Evolutionary conservation across 169 alveolate genomes (phyloP).

Genomic region (Plasmodium inui): DNA sequence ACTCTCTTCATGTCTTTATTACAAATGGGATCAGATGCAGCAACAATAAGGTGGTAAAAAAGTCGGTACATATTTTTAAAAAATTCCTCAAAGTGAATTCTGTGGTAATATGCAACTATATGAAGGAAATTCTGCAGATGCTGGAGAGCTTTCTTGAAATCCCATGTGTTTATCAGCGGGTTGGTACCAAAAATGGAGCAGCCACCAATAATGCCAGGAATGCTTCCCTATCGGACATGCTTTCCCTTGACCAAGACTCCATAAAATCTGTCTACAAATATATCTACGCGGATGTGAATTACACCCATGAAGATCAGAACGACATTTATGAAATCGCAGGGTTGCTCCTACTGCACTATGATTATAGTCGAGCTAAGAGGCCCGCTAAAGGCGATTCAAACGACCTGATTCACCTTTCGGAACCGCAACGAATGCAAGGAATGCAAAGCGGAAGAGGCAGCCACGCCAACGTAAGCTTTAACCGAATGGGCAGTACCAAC

Average conservation of each 20-base stretch:
- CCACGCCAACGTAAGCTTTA: not conserved
- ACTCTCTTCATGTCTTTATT: constrained; percentile 45
- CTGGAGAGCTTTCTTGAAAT: constrained; percentile 46
- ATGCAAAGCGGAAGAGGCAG: not conserved
- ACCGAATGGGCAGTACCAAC: not conserved
- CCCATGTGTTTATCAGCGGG: constrained; percentile 35
- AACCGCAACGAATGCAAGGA: not conserved
- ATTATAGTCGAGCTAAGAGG: constrained; percentile 13
- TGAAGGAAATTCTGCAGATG: constrained; percentile 65
- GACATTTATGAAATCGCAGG: constrained; percentile 64
- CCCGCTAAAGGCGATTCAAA: not conserved
- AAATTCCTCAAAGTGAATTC: constrained; percentile 51
- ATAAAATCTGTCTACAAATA: constrained; percentile 38
- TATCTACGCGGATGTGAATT: constrained; percentile 27
- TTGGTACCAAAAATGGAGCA: not conserved
- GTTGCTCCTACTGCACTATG: constrained; percentile 21
- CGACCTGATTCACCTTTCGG: not conserved
- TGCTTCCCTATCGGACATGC: not conserved
- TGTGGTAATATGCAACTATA: constrained; percentile 26
- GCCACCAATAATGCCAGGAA: not conserved
- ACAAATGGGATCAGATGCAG: constrained; percentile 67
- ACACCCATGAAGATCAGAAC: constrained; percentile 57
- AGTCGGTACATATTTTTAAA: constrained; percentile 64
- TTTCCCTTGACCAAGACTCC: constrained; percentile 11
- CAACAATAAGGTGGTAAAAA: constrained; percentile 33